Conservation (phyloP, 140 eudicot genomes). For the Bidens hawaiensis region DNA sequence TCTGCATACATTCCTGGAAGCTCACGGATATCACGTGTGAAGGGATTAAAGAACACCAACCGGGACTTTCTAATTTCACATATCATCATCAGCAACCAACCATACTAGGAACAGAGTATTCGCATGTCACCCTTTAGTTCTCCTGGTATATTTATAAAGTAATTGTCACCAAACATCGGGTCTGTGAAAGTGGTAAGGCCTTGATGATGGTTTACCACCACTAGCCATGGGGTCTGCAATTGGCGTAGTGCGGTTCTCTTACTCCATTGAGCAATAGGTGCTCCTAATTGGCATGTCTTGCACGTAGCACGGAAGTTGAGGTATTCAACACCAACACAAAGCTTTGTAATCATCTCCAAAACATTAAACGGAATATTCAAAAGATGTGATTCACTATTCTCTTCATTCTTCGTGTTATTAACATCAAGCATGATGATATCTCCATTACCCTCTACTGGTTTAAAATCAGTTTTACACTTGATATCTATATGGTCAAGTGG, state of each 20-base stretch:
- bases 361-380: constrained; percentile 12
- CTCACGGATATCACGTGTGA: too few relatives aligned
- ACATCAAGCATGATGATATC: not conserved
- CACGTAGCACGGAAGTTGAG: constrained; percentile 19
- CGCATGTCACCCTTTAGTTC: too few relatives aligned
- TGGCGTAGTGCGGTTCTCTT: not conserved
- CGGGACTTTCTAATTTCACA: too few relatives aligned
- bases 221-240: constrained; percentile 16
- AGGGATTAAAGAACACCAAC: too few relatives aligned
- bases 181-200: too few relatives aligned
- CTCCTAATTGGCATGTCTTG: constrained; percentile 8
- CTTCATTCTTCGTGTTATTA: not conserved
- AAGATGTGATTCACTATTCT: not conserved
- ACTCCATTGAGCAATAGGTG: constrained; percentile 11
- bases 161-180: too few relatives aligned
- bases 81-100: too few relatives aligned
- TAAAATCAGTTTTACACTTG: not conserved
- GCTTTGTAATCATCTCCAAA: constrained; percentile 7
- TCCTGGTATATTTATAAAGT: too few relatives aligned
- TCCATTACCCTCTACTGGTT: not conserved
- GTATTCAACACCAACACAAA: too few relatives aligned
- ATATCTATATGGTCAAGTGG: not conserved
- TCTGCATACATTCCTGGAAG: too few relatives aligned
- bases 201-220: too few relatives aligned
- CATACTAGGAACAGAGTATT: too few relatives aligned